A percentile compares a stretch with the other conserved stretches of the same genome.
phyloP scores from a whole-genome alignment of 2,329 filamentous ascomycete genomes.

The Sarocladium kiliense region DNA sequence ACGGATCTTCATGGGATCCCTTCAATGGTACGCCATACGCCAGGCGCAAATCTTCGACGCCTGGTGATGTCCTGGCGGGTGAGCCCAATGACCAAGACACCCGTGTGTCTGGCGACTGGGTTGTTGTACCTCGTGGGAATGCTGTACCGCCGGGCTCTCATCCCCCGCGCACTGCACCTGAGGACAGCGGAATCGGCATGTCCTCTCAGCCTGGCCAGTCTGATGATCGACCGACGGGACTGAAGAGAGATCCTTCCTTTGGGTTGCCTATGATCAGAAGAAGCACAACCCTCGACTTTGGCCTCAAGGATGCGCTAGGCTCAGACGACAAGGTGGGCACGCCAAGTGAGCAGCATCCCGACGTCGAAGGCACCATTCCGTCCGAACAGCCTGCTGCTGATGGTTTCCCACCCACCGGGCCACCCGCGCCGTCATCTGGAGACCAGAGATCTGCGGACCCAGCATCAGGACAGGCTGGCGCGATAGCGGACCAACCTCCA shows the following conservation, averaged over 20 bases:
- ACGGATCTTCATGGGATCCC: constrained; percentile 3
- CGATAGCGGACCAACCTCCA: neutral
- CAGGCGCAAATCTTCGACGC: neutral
- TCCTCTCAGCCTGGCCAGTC: neutral
- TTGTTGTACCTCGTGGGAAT: neutral
- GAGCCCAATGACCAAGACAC: neutral
- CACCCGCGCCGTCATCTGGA: neutral
- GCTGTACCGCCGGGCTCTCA: neutral
- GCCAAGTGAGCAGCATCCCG: neutral
- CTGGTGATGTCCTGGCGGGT: neutral
- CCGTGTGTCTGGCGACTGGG: constrained; percentile 4
- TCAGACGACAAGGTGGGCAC: neutral
- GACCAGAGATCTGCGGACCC: neutral
- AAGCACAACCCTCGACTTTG: constrained; percentile 2
- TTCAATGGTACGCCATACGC: constrained; percentile 6
- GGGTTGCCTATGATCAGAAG: constrained; percentile 3
- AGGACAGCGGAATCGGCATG: neutral
- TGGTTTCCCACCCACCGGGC: neutral
- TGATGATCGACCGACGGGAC: neutral
- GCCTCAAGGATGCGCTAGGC: neutral
- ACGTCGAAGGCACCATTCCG: neutral
- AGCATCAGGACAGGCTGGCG: neutral
- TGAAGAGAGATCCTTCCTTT: constrained; percentile 6
- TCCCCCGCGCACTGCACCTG: neutral
- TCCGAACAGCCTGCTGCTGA: neutral